A percentile compares a stretch with the other conserved stretches of the same genome.
phyloP scores from a whole-genome alignment of 1,284 basidiomycete genomes.

The Jaminaea rosea region DNA sequence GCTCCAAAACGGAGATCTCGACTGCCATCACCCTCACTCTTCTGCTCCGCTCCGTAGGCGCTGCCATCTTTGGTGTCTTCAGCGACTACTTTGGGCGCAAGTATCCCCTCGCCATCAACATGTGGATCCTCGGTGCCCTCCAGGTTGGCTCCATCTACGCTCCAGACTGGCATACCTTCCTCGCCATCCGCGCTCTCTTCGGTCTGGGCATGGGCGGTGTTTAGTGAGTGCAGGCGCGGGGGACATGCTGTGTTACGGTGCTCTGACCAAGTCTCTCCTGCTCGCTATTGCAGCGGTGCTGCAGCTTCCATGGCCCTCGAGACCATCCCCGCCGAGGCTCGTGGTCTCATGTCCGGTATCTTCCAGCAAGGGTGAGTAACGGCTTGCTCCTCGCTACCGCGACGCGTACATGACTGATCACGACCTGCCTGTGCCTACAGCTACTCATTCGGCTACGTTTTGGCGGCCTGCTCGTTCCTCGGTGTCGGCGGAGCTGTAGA shows the following conservation, averaged over 20 bases:
- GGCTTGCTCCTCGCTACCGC: slow-evolving; percentile 9
- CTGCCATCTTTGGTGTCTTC: slow-evolving; percentile 23
- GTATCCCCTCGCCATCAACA: slow-evolving; percentile 27
- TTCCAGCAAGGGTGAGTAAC: slow-evolving; percentile 33
- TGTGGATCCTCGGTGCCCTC: slow-evolving; percentile 21
- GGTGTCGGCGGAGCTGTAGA: slow-evolving; percentile 17
- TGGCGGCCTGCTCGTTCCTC: slow-evolving; percentile 27
- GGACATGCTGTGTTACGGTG: background rate
- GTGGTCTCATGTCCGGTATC: slow-evolving; percentile 27
- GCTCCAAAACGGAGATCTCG: slow-evolving; percentile 23
- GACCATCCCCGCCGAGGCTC: slow-evolving; percentile 19
- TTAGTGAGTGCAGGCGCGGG: background rate
- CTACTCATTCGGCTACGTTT: slow-evolving; percentile 24
- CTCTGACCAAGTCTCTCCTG: background rate
- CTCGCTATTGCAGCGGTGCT: background rate
- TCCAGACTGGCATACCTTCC: slow-evolving; percentile 17
- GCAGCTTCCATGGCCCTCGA: slow-evolving; percentile 16
- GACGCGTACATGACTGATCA: background rate
- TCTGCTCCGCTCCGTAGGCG: slow-evolving; percentile 25
- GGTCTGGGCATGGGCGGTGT: slow-evolving; percentile 23
- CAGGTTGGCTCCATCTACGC: slow-evolving; percentile 24
- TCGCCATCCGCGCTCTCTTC: slow-evolving; percentile 28
- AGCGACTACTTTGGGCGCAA: slow-evolving; percentile 8
- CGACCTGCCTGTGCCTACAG: background rate
- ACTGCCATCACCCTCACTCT: slow-evolving; percentile 26